Evolutionary conservation across 176 grass and related monocot genomes (phyloP).

Genomic region (Hordeum vulgare): DNA sequence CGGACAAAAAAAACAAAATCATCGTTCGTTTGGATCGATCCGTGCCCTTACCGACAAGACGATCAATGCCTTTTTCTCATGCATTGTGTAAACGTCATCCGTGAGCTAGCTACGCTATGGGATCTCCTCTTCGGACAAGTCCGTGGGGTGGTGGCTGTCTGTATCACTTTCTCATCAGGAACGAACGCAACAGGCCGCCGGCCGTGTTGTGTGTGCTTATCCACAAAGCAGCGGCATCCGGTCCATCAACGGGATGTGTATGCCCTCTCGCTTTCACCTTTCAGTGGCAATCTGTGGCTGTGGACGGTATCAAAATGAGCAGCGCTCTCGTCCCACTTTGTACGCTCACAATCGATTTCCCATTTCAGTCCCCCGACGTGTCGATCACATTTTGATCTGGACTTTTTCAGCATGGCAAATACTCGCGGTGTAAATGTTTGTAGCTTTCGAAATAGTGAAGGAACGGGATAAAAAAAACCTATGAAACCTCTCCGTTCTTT

Average conservation of each 20-base stretch:
- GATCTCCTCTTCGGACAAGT: neutral
- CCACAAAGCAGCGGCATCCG: neutral
- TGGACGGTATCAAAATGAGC: neutral
- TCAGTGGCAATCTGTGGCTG: neutral
- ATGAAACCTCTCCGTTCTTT: neutral
- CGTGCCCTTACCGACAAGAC: too few species aligned
- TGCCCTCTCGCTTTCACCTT: neutral
- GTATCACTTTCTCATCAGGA: neutral
- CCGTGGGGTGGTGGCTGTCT: neutral
- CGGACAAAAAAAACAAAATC: too few species aligned
- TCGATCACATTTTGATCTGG: neutral
- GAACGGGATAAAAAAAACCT: neutral
- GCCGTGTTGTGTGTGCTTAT: neutral
- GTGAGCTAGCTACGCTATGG: neutral
- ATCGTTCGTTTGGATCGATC: too few species aligned
- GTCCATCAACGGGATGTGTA: neutral
- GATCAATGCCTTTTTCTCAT: too few species aligned
- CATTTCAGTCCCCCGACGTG: neutral
- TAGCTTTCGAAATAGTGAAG: neutral
- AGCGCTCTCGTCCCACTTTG: neutral
- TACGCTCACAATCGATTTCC: neutral
- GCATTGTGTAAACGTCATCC: neutral
- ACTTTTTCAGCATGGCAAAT: neutral
- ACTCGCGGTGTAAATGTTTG: neutral
- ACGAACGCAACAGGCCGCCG: neutral